These are phyloP conservation scores for Penicillium samsonianum DNA, from an alignment of 495 filamentous ascomycete genomes.

Conservation along the genomic window DNA sequence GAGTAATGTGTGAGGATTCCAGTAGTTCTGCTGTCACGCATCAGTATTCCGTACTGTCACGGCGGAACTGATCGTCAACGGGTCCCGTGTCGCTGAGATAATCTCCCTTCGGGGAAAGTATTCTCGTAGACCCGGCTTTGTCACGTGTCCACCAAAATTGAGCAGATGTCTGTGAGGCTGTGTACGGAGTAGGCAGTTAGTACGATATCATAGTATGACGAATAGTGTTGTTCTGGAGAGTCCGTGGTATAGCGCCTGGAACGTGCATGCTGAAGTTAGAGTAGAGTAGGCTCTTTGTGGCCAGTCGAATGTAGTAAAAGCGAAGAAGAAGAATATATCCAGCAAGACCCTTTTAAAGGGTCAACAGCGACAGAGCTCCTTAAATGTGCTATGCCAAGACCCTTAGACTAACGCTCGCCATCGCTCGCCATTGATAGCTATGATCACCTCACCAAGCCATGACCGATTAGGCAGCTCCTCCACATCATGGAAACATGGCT, in stretches of 20 bases:
- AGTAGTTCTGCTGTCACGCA: neutral
- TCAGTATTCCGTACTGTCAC: conserved; percentile 1
- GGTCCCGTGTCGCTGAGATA: conserved; percentile 9
- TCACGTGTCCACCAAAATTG: neutral
- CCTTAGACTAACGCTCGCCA: conserved; percentile 34
- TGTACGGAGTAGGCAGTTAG: neutral
- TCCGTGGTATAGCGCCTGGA: neutral
- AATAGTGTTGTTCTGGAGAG: neutral
- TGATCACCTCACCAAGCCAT: conserved; percentile 41
- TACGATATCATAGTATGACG: neutral
- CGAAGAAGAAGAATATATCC: neutral
- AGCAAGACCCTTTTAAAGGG: neutral
- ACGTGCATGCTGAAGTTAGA: neutral
- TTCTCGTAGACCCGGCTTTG: neutral
- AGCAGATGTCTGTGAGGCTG: conserved; percentile 1
- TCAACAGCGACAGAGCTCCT: conserved; percentile 15
- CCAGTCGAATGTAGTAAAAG: neutral
- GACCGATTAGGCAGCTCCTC: conserved; percentile 14
- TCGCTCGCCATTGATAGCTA: conserved; percentile 30
- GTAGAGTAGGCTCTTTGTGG: neutral
- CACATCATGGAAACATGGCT: conserved; percentile 5
- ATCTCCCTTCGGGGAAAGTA: conserved; percentile 3
- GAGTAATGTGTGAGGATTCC: neutral
- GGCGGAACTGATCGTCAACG: conserved; percentile 8
- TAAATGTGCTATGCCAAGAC: conserved; percentile 39